These are phyloP conservation scores for Potentilla sterilis DNA, from an alignment of 306 rosid genomes.

Conservation along the genomic window DNA sequence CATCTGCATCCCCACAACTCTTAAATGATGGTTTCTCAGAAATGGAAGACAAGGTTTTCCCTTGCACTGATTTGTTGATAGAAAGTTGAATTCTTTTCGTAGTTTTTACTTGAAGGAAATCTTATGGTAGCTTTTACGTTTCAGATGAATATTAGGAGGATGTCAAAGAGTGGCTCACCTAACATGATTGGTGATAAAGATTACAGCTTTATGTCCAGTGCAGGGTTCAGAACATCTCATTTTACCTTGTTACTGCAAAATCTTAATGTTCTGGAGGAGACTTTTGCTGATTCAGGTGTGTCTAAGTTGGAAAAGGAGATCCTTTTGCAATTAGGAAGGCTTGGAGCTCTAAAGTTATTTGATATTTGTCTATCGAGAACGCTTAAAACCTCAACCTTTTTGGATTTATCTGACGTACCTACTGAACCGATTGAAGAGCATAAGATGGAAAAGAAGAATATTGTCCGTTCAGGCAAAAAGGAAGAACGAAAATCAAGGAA, in stretches of 20 bases:
- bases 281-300: conserved; percentile 61
- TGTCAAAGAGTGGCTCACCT: conserved; percentile 29
- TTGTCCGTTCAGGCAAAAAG: conserved; percentile 56
- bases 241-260: conserved; percentile 70
- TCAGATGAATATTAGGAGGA: conserved; percentile 46
- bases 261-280: conserved; percentile 67
- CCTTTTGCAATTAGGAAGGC: conserved; percentile 55
- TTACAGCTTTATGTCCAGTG: conserved; percentile 16
- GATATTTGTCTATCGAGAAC: conserved; percentile 53
- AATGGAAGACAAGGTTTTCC: conserved; percentile 55
- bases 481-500: conserved; percentile 49
- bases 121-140: conserved; percentile 26
- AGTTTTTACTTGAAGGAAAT: background rate
- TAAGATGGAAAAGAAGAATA: conserved; percentile 26
- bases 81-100: background rate
- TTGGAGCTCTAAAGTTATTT: conserved; percentile 72
- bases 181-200: conserved; percentile 33
- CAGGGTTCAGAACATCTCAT: conserved; percentile 34
- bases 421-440: conserved; percentile 29
- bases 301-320: conserved; percentile 60
- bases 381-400: conserved; percentile 36
- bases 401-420: conserved; percentile 24
- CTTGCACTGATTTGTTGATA: conserved; percentile 1
- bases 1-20: conserved; percentile 43
- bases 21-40: conserved; percentile 39